Base-by-base conservation (phyloP, 176 grass and related monocot species). In the Carex parvula region DNA sequence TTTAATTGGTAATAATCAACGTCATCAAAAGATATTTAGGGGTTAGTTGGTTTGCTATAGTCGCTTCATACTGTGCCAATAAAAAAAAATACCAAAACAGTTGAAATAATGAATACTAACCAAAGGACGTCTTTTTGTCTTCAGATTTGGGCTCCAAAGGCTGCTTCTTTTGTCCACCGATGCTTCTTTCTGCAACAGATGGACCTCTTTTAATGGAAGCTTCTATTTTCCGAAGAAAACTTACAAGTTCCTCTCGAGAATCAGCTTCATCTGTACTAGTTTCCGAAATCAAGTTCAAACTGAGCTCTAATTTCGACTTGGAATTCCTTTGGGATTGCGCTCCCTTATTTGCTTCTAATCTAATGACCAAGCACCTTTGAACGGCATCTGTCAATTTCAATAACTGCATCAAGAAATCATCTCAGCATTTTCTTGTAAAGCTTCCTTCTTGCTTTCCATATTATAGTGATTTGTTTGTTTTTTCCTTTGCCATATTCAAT, bases 381-480 rank as follows among this genome's bases (percentile, higher is more conserved):
- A 17, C 21, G 0, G 14, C 50, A 75, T 75, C 70, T 75, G 70
- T 75, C 18, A 75, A 75, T 52, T 75, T 75, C 11, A 53, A 75
- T 52, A 75, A 75, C 70, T 75, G 70, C 70, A 75, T 75, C 70
- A 74, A 74, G 11, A 52, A 5, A 52, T 74, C 44, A 70, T 70
- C 67, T 70, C 67, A 70, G 67, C 57, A 70, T 70, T 70, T 41
- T 20, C 5, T 66, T 9, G 16, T 70, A 41, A 70, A 33, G 67
- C n/a, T 70, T 41, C 14, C 30, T 39, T 16, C 30, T 33, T 66
- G 9, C 6, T 33, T 66, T 66, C 13, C 62, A 64, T 33, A 15
- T 66, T 16, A 16, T 33, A 32, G 16, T 33, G 1, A 6, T 6
- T 33, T 66, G 46, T 11, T 50, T 50, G 46, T 26, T 1, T 42